These are phyloP conservation scores for Trametes punicea DNA, from an alignment of 768 basidiomycete species.

Conservation along the genomic window DNA sequence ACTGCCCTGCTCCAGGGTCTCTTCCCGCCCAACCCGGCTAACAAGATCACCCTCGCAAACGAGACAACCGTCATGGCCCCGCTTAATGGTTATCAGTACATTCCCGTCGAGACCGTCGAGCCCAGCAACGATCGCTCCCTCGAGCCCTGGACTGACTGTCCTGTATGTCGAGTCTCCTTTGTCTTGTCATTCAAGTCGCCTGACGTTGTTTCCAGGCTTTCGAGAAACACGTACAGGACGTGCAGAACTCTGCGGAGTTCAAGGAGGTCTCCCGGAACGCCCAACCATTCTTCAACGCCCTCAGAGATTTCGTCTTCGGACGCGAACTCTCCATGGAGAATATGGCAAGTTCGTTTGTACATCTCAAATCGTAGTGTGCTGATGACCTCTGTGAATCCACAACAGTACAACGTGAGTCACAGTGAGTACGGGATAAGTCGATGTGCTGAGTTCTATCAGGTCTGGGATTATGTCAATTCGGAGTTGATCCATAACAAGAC, in stretches of 20 bases:
- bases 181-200: neutral
- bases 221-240: slow-evolving; percentile 55
- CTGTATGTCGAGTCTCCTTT: slow-evolving; percentile 33
- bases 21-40: slow-evolving; percentile 74
- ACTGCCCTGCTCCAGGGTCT: slow-evolving; percentile 83
- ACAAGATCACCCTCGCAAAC: slow-evolving; percentile 76
- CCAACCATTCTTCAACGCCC: slow-evolving; percentile 58
- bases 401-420: slow-evolving; percentile 68
- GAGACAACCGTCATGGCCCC: slow-evolving; percentile 69
- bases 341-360: slow-evolving; percentile 44
- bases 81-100: slow-evolving; percentile 74
- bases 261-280: slow-evolving; percentile 56
- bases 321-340: slow-evolving; percentile 66
- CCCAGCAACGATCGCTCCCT: slow-evolving; percentile 78
- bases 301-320: slow-evolving; percentile 72
- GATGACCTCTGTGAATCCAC: slow-evolving; percentile 4
- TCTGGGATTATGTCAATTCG: slow-evolving; percentile 76
- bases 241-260: slow-evolving; percentile 65
- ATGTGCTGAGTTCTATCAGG: slow-evolving; percentile 34
- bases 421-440: no score
- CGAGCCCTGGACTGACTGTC: slow-evolving; percentile 74
- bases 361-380: slow-evolving; percentile 7
- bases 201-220: slow-evolving; percentile 45
- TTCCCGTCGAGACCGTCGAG: slow-evolving; percentile 90
- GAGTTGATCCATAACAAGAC: slow-evolving; percentile 80